These are phyloP conservation scores for Eucalyptus tenuipes DNA, from an alignment of 345 rosid species.

Conservation along the genomic window DNA sequence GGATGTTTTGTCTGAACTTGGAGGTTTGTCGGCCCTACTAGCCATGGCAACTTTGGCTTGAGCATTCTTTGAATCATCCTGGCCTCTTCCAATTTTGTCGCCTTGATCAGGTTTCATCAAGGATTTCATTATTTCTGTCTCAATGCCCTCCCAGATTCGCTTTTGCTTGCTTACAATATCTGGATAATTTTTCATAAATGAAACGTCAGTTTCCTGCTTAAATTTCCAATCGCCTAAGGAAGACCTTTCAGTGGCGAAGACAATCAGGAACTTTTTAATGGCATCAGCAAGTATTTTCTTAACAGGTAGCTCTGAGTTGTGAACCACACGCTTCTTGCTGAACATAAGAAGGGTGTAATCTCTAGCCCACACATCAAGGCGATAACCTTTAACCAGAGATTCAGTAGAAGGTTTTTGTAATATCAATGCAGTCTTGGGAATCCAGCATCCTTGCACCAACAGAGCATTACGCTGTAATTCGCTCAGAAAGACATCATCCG, in stretches of 20 bases:
- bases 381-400: slow-evolving; percentile 33
- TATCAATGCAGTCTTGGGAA: slow-evolving; percentile 38
- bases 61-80: slow-evolving; percentile 14
- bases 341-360: slow-evolving; percentile 45
- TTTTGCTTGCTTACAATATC: slow-evolving; percentile 31
- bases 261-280: slow-evolving; percentile 13
- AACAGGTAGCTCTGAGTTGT: slow-evolving; percentile 2
- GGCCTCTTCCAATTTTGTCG: slow-evolving; percentile 8
- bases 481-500: slow-evolving; percentile 35
- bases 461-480: slow-evolving; percentile 45
- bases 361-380: slow-evolving; percentile 35
- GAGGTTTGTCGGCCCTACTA: slow-evolving; percentile 16
- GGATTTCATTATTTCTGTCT: not conserved
- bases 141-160: slow-evolving; percentile 11
- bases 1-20: slow-evolving; percentile 23
- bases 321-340: slow-evolving; percentile 24
- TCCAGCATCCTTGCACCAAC: slow-evolving; percentile 89
- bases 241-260: slow-evolving; percentile 37
- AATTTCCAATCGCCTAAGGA: slow-evolving; percentile 44
- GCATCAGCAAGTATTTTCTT: slow-evolving; percentile 5
- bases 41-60: slow-evolving; percentile 5
- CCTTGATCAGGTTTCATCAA: not conserved
- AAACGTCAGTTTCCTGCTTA: slow-evolving; percentile 24
- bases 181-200: slow-evolving; percentile 31
- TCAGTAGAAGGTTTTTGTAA: slow-evolving; percentile 5